A percentile compares a stretch with the other conserved stretches of the same genome.
phyloP scores from a whole-genome alignment of 2,329 filamentous ascomycete species.

The Aspergillus viridinutans region DNA sequence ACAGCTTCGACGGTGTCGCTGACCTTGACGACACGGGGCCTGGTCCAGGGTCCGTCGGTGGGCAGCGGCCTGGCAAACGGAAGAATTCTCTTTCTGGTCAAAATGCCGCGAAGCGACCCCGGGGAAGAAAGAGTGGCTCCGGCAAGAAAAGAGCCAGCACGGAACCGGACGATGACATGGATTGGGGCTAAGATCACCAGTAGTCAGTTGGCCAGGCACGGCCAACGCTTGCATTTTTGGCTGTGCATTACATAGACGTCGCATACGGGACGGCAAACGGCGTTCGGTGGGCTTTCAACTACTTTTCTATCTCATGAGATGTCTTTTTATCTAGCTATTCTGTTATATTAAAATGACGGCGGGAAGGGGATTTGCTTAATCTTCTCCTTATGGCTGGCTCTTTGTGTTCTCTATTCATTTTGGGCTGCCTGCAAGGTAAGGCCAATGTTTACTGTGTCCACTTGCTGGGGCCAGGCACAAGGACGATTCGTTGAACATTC shows the following conservation, averaged over 20 bases:
- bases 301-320: slow-evolving; percentile 1
- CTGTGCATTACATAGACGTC: slow-evolving; percentile 17
- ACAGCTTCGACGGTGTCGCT: slow-evolving; percentile 45
- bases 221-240: slow-evolving; percentile 15
- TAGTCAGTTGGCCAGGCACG: not conserved
- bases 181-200: slow-evolving; percentile 20
- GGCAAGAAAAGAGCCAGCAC: slow-evolving; percentile 35
- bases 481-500: not conserved
- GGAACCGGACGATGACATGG: slow-evolving; percentile 33
- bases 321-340: not conserved
- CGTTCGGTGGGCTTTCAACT: slow-evolving; percentile 15
- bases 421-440: not conserved
- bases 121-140: slow-evolving; percentile 32
- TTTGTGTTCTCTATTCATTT: not conserved
- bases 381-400: not conserved
- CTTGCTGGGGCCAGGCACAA: not conserved
- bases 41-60: slow-evolving; percentile 14
- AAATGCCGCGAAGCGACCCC: slow-evolving; percentile 36
- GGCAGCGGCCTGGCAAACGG: slow-evolving; percentile 35
- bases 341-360: not conserved
- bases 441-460: not conserved
- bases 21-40: slow-evolving; percentile 54
- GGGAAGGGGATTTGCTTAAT: not conserved
- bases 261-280: slow-evolving; percentile 17
- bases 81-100: slow-evolving; percentile 41